A percentile compares a stretch with the other conserved stretches of the same genome.
Evolutionary conservation across 176 grass and related monocot genomes (phyloP).

Genomic region (Oryza australiensis): DNA sequence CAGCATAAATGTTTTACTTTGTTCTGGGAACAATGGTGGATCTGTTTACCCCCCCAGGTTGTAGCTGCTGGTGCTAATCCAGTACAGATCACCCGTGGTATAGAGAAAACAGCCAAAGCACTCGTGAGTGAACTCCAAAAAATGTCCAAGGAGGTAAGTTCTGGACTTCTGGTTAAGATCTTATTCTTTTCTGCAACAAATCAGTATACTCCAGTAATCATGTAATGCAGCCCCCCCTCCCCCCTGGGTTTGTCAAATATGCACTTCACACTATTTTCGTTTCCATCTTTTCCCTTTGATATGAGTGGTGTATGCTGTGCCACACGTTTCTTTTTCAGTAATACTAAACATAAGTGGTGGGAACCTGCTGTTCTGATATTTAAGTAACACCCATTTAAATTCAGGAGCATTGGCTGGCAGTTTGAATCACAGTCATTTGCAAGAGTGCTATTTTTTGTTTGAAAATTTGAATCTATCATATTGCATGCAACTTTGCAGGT

Average conservation of each 20-base stretch:
- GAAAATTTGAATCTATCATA: background rate
- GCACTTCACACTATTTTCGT: background rate
- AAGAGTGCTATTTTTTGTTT: background rate
- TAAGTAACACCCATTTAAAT: background rate
- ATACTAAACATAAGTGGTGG: background rate
- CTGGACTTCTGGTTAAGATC: background rate
- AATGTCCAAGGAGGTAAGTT: slow-evolving; percentile 60
- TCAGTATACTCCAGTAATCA: background rate
- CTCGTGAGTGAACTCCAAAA: slow-evolving; percentile 47
- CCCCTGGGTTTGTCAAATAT: background rate
- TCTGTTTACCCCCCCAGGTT: slow-evolving; percentile 17
- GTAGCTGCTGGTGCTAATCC: slow-evolving; percentile 74
- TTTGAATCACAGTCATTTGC: background rate
- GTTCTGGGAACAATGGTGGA: background rate
- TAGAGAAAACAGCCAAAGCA: slow-evolving; percentile 67
- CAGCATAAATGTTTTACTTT: background rate
- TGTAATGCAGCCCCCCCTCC: background rate
- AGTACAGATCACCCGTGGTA: slow-evolving; percentile 58
- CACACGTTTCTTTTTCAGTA: background rate
- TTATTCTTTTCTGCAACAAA: slow-evolving; percentile 1
- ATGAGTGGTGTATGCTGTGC: background rate
- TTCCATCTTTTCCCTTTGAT: background rate
- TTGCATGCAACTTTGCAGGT: slow-evolving; percentile 29
- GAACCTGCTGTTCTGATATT: background rate
- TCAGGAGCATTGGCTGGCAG: background rate